These are phyloP conservation scores for Paraconiothyrium brasiliense DNA, from an alignment of 2,329 filamentous ascomycete genomes.

Conservation along the genomic window DNA sequence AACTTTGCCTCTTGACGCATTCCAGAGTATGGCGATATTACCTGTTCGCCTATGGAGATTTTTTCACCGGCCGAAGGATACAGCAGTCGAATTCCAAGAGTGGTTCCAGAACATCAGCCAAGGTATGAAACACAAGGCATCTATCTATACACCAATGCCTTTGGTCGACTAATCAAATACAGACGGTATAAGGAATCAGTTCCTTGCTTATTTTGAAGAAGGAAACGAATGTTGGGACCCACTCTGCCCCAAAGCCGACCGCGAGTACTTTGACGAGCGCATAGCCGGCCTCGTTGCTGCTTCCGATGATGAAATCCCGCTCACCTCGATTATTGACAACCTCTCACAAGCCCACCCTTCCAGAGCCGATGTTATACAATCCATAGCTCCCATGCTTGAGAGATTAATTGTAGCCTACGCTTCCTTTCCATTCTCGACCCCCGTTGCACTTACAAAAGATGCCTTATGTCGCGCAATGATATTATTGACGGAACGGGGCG, in stretches of 20 bases:
- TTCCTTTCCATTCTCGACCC: slow-evolving; percentile 17
- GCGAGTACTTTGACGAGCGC: slow-evolving; percentile 16
- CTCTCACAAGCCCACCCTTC: slow-evolving; percentile 16
- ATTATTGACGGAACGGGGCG: slow-evolving; percentile 14
- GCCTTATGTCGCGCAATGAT: slow-evolving; percentile 16
- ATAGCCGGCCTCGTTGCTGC: slow-evolving; percentile 15
- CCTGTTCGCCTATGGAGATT: slow-evolving; percentile 15
- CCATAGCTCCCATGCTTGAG: slow-evolving; percentile 12
- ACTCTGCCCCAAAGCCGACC: slow-evolving; percentile 15
- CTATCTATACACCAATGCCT: slow-evolving; percentile 10
- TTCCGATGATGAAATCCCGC: slow-evolving; percentile 15
- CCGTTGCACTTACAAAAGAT: slow-evolving; percentile 16
- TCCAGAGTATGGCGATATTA: slow-evolving; percentile 8
- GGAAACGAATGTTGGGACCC: slow-evolving; percentile 14
- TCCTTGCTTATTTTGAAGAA: slow-evolving; percentile 15
- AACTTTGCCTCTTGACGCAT: slow-evolving; percentile 12
- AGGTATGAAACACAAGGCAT: slow-evolving; percentile 15
- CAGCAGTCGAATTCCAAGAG: slow-evolving; percentile 14
- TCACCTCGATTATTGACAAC: slow-evolving; percentile 11
- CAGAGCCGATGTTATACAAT: slow-evolving; percentile 16
- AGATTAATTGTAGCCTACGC: slow-evolving; percentile 13
- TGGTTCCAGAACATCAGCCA: slow-evolving; percentile 14
- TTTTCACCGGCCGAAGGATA: slow-evolving; percentile 8
- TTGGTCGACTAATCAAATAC: slow-evolving; percentile 15
- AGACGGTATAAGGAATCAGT: slow-evolving; percentile 14